Conservation (phyloP, 2,329 filamentous ascomycete species). For the Lecanicillium sp. region DNA sequence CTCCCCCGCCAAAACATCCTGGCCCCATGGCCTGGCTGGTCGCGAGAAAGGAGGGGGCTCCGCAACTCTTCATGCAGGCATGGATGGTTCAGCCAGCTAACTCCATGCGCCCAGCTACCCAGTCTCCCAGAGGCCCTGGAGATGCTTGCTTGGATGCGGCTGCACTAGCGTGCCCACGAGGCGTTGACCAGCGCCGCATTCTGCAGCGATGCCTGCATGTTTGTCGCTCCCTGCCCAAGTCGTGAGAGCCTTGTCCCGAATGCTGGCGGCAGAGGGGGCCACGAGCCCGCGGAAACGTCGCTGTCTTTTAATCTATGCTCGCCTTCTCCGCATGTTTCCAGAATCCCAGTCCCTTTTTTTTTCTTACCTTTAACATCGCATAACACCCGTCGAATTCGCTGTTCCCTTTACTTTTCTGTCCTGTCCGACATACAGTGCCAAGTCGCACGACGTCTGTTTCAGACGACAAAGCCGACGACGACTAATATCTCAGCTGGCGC, state of each 20-base stretch:
- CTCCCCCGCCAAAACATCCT: background rate
- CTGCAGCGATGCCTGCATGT: slow-evolving; percentile 2
- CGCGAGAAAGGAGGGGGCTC: background rate
- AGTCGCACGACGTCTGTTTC: background rate
- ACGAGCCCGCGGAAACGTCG: too few relatives aligned
- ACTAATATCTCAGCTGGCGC: background rate
- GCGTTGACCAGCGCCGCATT: slow-evolving; percentile 3
- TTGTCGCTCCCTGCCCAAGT: background rate
- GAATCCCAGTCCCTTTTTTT: too few relatives aligned
- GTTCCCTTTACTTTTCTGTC: too few relatives aligned
- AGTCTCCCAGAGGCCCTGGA: too few relatives aligned
- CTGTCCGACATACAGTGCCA: too few relatives aligned
- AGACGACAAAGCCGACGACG: background rate
- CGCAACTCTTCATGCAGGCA: background rate
- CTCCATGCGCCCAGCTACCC: background rate
- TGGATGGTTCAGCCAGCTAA: slow-evolving; percentile 1
- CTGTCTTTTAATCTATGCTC: too few relatives aligned
- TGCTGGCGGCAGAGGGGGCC: background rate
- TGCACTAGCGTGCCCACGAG: slow-evolving; percentile 12
- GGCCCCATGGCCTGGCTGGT: background rate
- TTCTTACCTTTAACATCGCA: too few relatives aligned
- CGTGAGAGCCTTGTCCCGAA: background rate
- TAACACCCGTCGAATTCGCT: too few relatives aligned
- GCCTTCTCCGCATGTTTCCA: too few relatives aligned
- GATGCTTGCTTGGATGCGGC: slow-evolving; percentile 3